Base-by-base conservation (phyloP, 345 rosid species). In the Eucalyptus pumila region DNA sequence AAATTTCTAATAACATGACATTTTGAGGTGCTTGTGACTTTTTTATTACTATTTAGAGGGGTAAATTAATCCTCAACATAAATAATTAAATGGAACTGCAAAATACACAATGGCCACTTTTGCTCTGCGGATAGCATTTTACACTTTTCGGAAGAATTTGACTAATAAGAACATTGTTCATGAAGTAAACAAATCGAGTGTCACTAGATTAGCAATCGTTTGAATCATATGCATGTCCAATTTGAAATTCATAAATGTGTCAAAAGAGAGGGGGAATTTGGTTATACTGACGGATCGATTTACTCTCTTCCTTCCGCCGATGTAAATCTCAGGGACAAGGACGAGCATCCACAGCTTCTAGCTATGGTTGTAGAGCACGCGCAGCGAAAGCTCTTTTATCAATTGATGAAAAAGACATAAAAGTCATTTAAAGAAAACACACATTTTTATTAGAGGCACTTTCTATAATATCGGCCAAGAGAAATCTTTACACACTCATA, bases 261-360 rank as follows among this genome's bases (percentile, higher is more conserved):
- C 3, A n/a, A 87, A n/a, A 54, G 24, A 86, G 32, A 17, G n/a
- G 48, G 69, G 1, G n/a, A 34, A 23, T 24, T 32, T 24, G 1
- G n/a, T 56, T 30, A 19, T 40, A 37, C 14, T 2, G 26, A 44
- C 14, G 81, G 17, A 34, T 76, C 24, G 23, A 51, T 56, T 58
- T 85, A 80, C 37, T 88, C 88, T 49, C n/a, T 81, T 89, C 88
- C 76, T 80, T 13, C 88, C 89, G 21, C 88, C 90, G 13, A 91
- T 87, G n/a, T 52, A 6, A 14, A 90, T 69, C 16, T 87, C 32
- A 15, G 80, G 90, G 44, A 90, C 6, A 49, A 88, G 93, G n/a
- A 89, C 67, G 48, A 92, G 89, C 85, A 92, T 23, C 87, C 92
- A 60, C 0, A 16, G 9, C 23, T 51, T 51, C 56, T 17, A 51